phyloP scores from a whole-genome alignment of 495 filamentous ascomycete genomes.

The Pseudotulostoma volvatum region DNA sequence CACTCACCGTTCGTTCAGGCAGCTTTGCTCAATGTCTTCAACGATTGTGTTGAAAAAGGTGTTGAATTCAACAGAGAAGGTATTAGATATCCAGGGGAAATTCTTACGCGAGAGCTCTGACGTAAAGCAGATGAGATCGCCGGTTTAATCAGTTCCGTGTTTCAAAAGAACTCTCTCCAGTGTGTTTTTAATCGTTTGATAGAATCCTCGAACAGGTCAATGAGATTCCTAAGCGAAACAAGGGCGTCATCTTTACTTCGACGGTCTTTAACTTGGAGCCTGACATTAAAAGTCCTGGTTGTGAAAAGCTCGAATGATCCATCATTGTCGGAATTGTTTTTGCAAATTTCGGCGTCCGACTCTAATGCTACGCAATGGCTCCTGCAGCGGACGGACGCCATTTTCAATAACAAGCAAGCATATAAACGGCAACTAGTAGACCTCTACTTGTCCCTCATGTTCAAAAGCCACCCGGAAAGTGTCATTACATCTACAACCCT shows the following conservation, averaged over 20 bases:
- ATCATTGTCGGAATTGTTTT: slow-evolving; percentile 9
- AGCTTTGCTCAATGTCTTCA: slow-evolving; percentile 26
- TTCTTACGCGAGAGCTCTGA: neutral
- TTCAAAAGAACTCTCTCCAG: slow-evolving; percentile 15
- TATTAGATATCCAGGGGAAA: slow-evolving; percentile 4
- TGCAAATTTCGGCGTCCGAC: slow-evolving; percentile 18
- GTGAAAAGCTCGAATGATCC: neutral
- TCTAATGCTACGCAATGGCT: slow-evolving; percentile 26
- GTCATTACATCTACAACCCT: slow-evolving; percentile 19
- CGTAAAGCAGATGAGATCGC: slow-evolving; percentile 10
- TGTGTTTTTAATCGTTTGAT: slow-evolving; percentile 16
- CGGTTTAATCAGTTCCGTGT: slow-evolving; percentile 12
- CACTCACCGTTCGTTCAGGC: slow-evolving; percentile 26
- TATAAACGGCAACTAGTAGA: slow-evolving; percentile 12
- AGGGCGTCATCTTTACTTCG: slow-evolving; percentile 26
- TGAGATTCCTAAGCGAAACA: slow-evolving; percentile 10
- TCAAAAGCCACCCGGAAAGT: slow-evolving; percentile 13
- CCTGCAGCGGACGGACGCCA: slow-evolving; percentile 16
- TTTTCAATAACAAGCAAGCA: slow-evolving; percentile 8
- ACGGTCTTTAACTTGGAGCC: slow-evolving; percentile 24
- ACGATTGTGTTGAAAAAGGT: slow-evolving; percentile 20
- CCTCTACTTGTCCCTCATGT: slow-evolving; percentile 19
- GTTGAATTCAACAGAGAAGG: slow-evolving; percentile 17
- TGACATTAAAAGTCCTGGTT: slow-evolving; percentile 8
- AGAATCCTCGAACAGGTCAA: no score